These are phyloP conservation scores for Fagus sylvatica DNA, from an alignment of 306 rosid genomes.

Conservation along the genomic window DNA sequence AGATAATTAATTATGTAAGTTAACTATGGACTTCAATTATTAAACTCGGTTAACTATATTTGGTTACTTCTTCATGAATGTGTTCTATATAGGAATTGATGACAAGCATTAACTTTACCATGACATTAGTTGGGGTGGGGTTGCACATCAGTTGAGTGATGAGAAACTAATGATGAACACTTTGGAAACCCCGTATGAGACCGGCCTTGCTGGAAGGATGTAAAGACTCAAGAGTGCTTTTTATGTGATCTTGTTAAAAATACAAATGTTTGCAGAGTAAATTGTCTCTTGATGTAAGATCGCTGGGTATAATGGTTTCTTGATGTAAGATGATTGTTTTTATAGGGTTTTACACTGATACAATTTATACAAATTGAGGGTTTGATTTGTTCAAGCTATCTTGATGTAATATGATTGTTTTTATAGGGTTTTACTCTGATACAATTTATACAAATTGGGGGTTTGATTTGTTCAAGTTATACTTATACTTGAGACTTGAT, in stretches of 20 bases:
- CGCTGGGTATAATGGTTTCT: neutral
- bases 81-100: neutral
- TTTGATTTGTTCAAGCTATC: neutral
- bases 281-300: slow-evolving; percentile 8
- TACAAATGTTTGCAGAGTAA: neutral
- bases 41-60: slow-evolving; percentile 1
- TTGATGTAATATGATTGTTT: neutral
- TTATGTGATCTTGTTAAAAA: neutral
- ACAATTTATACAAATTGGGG: neutral
- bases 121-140: neutral
- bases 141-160: neutral
- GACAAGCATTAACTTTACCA: neutral
- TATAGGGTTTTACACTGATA: slow-evolving; percentile 1
- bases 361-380: neutral
- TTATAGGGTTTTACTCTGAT: neutral
- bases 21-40: neutral
- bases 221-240: neutral
- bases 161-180: neutral
- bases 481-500: neutral
- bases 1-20: neutral
- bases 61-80: neutral
- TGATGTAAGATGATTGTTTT: neutral
- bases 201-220: neutral
- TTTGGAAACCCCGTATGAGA: neutral
- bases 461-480: neutral